Evolutionary conservation across 208 protist species (phyloP), one percentile per base, ranked within the genome.

Genomic region (Phytomonas francai): DNA sequence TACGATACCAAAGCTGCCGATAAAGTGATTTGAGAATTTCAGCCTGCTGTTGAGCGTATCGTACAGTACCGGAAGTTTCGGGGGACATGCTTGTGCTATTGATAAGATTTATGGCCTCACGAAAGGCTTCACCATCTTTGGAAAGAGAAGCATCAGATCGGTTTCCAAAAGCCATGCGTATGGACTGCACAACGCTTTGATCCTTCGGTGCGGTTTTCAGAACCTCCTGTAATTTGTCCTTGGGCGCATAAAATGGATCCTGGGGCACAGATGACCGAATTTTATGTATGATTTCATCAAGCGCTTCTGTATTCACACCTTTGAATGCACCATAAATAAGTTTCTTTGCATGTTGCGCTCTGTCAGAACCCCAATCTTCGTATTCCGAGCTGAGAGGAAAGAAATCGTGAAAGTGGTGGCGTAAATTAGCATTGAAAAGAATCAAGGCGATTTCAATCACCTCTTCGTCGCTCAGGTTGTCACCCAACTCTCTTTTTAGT

Each of bases 381-480:
- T 93, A 93, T 57, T 90, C 77, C n/a, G 68, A 39, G 27, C 64
- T 70, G 56, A 49, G 57, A 28, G 84, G 84, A 65, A 95, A 93
- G 70, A 81, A 93, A 36, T 95, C 81, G 66, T 88, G 79, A 74
- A 92, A 93, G 71, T 93, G 87, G 67, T 90, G 84, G 49, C 77
- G 81, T 45, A 87, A 74, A 33, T 89, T 79, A 25, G 84, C 87
- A 54, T 78, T 73, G 9, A 91, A 76, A 65, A 96, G 63, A 29
- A 80, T 68, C 33, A 85, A 71, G 8, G 83, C 81, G n/a, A 96
- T 49, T 77, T 93, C 83, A 45, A 78, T 32, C 3, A 79, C 86
- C 74, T 93, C 88, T 42, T 85, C 84, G 56, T 95, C 81, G 0
- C 82, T 79, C 58, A 95, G 63, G 36, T 36, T 30, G 12, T 8